Percentiles rank a stretch among this genome's conserved stretches.
phyloP scores from a whole-genome alignment of 805 yeast species.

The Saccharomyces jurei region DNA sequence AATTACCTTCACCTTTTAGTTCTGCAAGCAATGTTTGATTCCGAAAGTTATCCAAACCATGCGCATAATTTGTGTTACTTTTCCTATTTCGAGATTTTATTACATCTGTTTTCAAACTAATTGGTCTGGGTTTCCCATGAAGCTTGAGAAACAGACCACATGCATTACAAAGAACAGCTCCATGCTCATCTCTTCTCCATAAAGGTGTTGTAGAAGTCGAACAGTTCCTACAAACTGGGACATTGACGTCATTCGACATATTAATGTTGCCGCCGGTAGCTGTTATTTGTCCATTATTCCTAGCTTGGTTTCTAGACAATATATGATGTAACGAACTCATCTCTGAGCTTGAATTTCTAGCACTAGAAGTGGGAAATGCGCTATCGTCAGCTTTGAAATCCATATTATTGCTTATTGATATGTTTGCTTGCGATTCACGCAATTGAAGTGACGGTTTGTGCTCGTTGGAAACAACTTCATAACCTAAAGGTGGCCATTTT shows the following conservation, averaged over 20 bases:
- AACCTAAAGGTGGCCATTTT: not conserved
- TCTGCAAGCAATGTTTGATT: not conserved
- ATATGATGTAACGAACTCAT: not conserved
- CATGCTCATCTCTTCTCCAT: slow-evolving; percentile 91
- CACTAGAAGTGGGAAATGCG: not conserved
- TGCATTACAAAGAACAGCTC: slow-evolving; percentile 87
- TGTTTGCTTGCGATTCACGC: not conserved
- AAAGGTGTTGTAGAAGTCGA: slow-evolving; percentile 88
- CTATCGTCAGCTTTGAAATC: not conserved
- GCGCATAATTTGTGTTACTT: slow-evolving; percentile 19
- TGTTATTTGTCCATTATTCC: not conserved
- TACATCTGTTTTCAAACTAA: slow-evolving; percentile 82
- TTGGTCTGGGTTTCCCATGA: slow-evolving; percentile 90
- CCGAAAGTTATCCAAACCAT: not conserved
- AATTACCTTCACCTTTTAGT: not conserved
- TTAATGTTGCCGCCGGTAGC: not conserved
- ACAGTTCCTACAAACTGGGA: slow-evolving; percentile 82
- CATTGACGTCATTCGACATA: slow-evolving; percentile 8
- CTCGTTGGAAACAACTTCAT: not conserved
- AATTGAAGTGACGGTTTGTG: not conserved
- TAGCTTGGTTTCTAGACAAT: not conserved
- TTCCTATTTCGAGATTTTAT: slow-evolving; percentile 86
- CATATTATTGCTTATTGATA: not conserved
- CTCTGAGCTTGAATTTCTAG: not conserved
- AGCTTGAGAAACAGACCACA: slow-evolving; percentile 84